Conservation (phyloP, 2,329 filamentous ascomycete genomes). For the Keithomyces neogunnii region DNA sequence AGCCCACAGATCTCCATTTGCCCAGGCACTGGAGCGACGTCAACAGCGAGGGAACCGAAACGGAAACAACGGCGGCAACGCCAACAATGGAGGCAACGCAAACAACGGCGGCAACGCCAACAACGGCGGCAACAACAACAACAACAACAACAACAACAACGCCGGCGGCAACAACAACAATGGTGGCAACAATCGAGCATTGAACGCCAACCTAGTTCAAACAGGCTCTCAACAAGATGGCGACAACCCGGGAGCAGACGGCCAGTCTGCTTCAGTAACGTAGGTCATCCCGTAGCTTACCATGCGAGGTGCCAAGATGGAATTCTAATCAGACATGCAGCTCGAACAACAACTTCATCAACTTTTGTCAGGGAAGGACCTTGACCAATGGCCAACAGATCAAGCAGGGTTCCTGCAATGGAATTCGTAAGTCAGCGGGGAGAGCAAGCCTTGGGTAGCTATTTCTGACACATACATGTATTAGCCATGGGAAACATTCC, state of each 20-base stretch:
- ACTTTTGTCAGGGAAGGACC: constrained; percentile 46
- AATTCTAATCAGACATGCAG: constrained; percentile 24
- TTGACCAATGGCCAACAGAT: constrained; percentile 54
- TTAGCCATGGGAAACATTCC: constrained; percentile 54
- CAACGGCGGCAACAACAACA: constrained; percentile 16
- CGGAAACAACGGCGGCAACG: constrained; percentile 10
- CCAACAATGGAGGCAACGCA: constrained; percentile 13
- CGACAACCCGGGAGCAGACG: constrained; percentile 32
- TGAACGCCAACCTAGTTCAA: constrained; percentile 38
- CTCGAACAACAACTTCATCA: constrained; percentile 54
- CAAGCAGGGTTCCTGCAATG: constrained; percentile 53
- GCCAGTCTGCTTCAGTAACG: constrained; percentile 45
- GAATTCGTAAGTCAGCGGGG: constrained; percentile 34
- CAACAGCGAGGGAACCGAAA: constrained; percentile 17
- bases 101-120: constrained; percentile 17
- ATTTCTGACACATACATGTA: neutral
- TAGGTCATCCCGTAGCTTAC: constrained; percentile 22
- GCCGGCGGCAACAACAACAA: constrained; percentile 15
- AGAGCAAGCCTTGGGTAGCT: neutral
- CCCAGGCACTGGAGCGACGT: constrained; percentile 30
- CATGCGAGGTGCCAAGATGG: constrained; percentile 6
- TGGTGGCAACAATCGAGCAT: constrained; percentile 20
- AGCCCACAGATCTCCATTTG: constrained; percentile 27
- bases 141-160: constrained; percentile 12
- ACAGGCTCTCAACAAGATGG: constrained; percentile 41